Evolutionary conservation across 139 green algal species (phyloP).

Genomic region (Tetradesmus obliquus): DNA sequence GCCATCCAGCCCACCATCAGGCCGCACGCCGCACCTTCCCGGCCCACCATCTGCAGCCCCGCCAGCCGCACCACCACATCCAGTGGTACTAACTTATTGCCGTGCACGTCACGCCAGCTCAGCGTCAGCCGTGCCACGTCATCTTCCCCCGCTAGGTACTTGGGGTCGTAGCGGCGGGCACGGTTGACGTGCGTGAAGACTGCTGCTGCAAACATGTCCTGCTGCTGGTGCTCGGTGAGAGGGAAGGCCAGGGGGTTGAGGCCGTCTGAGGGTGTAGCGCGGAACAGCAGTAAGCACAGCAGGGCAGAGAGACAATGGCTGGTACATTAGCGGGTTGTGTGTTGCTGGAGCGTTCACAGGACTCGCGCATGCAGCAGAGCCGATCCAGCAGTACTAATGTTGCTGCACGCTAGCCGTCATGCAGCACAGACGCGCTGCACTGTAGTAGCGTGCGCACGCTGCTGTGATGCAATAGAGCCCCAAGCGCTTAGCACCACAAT

Average conservation of each 20-base stretch:
- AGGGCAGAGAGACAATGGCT: no score
- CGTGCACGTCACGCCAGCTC: constrained; percentile 12
- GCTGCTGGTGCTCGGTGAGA: constrained; percentile 4
- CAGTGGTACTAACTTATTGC: constrained; percentile 30
- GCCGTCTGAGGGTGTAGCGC: background rate
- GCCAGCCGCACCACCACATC: background rate
- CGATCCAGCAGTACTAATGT: no score
- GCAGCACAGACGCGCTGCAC: no score
- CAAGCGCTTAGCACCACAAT: no score
- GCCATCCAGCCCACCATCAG: no score
- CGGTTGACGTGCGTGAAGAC: constrained; percentile 31
- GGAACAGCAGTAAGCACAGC: background rate
- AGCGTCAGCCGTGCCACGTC: constrained; percentile 10
- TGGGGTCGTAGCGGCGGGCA: background rate
- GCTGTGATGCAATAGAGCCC: no score
- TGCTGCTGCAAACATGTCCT: constrained; percentile 33
- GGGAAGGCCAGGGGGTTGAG: constrained; percentile 27
- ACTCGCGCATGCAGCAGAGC: no score
- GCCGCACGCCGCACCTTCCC: background rate
- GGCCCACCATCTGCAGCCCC: background rate
- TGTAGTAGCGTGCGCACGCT: no score
- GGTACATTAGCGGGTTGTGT: no score
- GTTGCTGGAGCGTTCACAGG: no score
- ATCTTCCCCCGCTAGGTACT: background rate
- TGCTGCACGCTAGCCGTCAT: no score